These are phyloP conservation scores for Salix purpurea DNA, from an alignment of 345 rosid genomes.

Conservation along the genomic window DNA sequence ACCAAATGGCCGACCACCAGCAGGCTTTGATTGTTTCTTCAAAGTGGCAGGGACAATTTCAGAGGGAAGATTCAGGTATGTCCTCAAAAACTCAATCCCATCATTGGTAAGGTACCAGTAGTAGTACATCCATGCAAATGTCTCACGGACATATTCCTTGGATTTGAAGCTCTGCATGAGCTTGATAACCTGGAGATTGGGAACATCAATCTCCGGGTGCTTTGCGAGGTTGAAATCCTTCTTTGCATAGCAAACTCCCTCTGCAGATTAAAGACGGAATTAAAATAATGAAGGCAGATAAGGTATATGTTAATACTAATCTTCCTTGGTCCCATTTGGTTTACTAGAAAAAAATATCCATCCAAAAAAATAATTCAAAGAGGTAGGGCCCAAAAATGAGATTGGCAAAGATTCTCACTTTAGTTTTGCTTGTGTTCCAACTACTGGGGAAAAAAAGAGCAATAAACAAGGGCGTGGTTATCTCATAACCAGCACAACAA, in stretches of 20 bases:
- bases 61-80: conserved; percentile 65
- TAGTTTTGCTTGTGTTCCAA: background rate
- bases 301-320: background rate
- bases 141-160: conserved; percentile 65
- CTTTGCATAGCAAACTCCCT: conserved; percentile 78
- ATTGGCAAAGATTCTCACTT: too few relatives aligned
- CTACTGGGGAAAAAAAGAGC: background rate
- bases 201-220: conserved; percentile 72
- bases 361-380: background rate
- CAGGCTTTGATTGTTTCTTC: conserved; percentile 73
- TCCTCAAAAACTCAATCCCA: conserved; percentile 64
- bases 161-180: conserved; percentile 78
- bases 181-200: conserved; percentile 76
- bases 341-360: background rate
- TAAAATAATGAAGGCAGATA: background rate
- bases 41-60: conserved; percentile 74
- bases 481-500: background rate
- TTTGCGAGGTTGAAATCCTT: conserved; percentile 72
- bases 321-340: background rate
- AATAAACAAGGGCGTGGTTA: background rate
- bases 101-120: conserved; percentile 71
- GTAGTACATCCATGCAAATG: conserved; percentile 74
- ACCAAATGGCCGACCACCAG: conserved; percentile 55
- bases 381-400: background rate
- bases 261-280: conserved; percentile 19